phyloP scores from a whole-genome alignment of 441 rosid genomes.

The Codiaeum variegatum region DNA sequence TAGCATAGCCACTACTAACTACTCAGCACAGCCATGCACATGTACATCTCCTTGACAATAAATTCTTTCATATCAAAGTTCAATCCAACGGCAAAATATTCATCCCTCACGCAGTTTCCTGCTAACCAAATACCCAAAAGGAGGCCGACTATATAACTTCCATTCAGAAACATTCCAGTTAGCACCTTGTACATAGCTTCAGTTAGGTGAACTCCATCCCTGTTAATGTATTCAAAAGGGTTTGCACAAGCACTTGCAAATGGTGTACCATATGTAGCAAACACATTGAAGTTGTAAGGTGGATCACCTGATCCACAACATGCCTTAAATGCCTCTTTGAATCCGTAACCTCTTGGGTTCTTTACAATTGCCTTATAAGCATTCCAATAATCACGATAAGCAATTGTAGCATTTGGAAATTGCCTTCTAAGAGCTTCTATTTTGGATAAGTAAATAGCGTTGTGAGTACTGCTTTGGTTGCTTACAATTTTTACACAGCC shows the following conservation, averaged over 20 bases:
- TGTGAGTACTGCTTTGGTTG: constrained; percentile 51
- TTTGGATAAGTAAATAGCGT: constrained; percentile 38
- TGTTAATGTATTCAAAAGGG: constrained; percentile 65
- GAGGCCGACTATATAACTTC: constrained; percentile 57
- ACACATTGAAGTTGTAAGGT: constrained; percentile 54
- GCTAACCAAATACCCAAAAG: constrained; percentile 41
- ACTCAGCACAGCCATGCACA: not conserved
- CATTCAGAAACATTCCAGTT: constrained; percentile 56
- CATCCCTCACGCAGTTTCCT: constrained; percentile 30
- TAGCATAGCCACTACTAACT: not conserved
- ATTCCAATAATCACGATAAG: constrained; percentile 72
- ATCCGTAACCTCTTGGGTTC: constrained; percentile 50
- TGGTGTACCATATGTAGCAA: constrained; percentile 57
- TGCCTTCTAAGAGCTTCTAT: constrained; percentile 43
- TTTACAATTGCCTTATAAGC: constrained; percentile 55
- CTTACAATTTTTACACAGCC: constrained; percentile 74
- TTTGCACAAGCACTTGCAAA: constrained; percentile 38
- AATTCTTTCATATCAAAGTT: not conserved
- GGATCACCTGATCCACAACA: constrained; percentile 80
- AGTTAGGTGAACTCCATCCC: constrained; percentile 97
- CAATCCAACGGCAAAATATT: not conserved
- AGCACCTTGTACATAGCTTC: constrained; percentile 78
- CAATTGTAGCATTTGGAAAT: constrained; percentile 53
- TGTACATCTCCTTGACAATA: not conserved
- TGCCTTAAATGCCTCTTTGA: constrained; percentile 65